Conservation (phyloP, 192 early-diverging fungal genomes). For the Kappamyces sp. region DNA sequence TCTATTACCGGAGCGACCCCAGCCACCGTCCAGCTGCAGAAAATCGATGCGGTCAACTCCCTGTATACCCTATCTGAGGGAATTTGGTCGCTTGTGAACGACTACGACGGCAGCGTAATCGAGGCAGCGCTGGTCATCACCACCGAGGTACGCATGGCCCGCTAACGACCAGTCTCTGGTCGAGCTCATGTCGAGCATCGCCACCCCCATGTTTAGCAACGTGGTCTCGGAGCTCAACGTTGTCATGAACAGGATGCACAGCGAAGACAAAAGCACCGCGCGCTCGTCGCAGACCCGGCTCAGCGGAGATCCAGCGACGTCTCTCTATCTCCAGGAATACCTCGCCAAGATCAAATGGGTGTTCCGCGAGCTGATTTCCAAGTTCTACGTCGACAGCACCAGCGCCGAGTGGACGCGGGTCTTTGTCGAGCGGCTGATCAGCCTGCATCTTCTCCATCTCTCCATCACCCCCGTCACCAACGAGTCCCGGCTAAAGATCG, state of each 20-base stretch:
- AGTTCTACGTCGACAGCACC: conserved; percentile 11
- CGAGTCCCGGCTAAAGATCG: conserved; percentile 58
- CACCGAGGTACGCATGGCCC: conserved; percentile 35
- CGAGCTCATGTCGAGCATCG: conserved; percentile 47
- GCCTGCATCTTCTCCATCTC: conserved; percentile 64
- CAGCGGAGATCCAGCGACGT: conserved; percentile 40
- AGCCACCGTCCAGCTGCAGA: conserved; percentile 39
- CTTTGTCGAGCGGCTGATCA: conserved; percentile 35
- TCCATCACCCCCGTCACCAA: conserved; percentile 58
- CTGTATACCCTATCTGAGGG: conserved; percentile 57
- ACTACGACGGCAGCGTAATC: conserved; percentile 42
- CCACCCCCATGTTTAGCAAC: conserved; percentile 43
- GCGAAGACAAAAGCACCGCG: conserved; percentile 50
- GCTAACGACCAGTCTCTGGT: conserved; percentile 37
- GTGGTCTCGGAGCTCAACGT: conserved; percentile 51
- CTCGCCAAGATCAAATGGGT: conserved; percentile 51
- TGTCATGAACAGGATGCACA: conserved; percentile 56
- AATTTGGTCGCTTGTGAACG: conserved; percentile 52
- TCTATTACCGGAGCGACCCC: conserved; percentile 23
- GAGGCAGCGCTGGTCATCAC: conserved; percentile 47
- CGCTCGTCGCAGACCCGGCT: conserved; percentile 19
- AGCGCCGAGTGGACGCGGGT: conserved; percentile 32
- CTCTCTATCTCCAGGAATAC: conserved; percentile 64
- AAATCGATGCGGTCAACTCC: conserved; percentile 57
- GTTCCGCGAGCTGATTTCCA: conserved; percentile 31